Percentiles rank a stretch among this genome's conserved stretches.
These are phyloP conservation scores for Botrytis squamosa DNA, from an alignment of 2,329 filamentous ascomycete species.

Conservation along the genomic window DNA sequence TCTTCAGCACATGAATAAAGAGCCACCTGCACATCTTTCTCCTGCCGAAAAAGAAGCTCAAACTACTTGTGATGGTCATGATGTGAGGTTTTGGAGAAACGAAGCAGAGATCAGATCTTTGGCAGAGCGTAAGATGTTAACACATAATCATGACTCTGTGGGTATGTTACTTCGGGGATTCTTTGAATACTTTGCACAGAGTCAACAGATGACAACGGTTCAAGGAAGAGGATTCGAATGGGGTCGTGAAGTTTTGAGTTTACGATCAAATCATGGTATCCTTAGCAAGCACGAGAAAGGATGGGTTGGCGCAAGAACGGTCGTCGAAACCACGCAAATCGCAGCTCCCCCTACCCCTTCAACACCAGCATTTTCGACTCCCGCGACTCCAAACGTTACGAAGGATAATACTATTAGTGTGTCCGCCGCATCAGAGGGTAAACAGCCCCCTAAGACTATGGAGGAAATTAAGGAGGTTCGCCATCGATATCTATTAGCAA, in stretches of 20 bases:
- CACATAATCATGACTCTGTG: conserved; percentile 66
- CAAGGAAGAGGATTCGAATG: conserved; percentile 68
- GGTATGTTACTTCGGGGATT: conserved; percentile 76
- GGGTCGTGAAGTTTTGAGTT: conserved; percentile 74
- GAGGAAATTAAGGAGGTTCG: conserved; percentile 62
- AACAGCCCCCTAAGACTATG: conserved; percentile 26
- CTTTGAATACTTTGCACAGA: conserved; percentile 80
- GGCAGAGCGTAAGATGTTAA: conserved; percentile 58
- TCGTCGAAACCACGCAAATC: conserved; percentile 51
- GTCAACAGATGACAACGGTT: conserved; percentile 52
- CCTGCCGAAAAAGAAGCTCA: conserved; percentile 43
- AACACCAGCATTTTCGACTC: conserved; percentile 19
- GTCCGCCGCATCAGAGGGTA: conserved; percentile 18
- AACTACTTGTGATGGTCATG: conserved; percentile 59
- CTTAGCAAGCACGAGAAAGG: conserved; percentile 74
- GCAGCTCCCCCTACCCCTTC: conserved; percentile 35
- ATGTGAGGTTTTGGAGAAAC: conserved; percentile 76
- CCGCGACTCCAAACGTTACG: background rate
- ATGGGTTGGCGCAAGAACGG: conserved; percentile 81
- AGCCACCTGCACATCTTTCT: conserved; percentile 45
- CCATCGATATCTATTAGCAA: conserved; percentile 80
- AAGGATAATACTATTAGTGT: background rate
- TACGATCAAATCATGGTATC: conserved; percentile 69
- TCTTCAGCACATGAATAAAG: conserved; percentile 61
- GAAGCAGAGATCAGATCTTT: conserved; percentile 66